Percentiles rank a stretch among this genome's conserved stretches.
phyloP scores from a whole-genome alignment of 768 basidiomycete species.

The Hygrophorus russula region DNA sequence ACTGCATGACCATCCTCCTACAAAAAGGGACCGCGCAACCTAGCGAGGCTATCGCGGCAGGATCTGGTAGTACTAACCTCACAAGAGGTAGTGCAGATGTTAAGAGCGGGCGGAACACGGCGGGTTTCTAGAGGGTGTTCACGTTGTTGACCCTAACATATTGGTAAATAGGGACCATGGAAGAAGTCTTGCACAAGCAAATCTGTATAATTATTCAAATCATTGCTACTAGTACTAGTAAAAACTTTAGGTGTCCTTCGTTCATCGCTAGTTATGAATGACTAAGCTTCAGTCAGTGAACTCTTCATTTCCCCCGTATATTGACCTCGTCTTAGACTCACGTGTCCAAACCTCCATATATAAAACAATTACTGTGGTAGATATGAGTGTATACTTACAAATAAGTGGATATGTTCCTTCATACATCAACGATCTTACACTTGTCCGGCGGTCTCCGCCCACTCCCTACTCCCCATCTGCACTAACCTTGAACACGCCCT shows the following conservation, averaged over 20 bases:
- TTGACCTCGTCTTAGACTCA: too few relatives aligned
- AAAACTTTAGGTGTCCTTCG: too few relatives aligned
- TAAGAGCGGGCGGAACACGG: constrained; percentile 28
- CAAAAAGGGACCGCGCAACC: constrained; percentile 50
- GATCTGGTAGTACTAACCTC: constrained; percentile 12
- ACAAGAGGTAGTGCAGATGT: constrained; percentile 21
- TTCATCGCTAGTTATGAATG: too few relatives aligned
- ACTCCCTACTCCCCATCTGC: constrained; percentile 86
- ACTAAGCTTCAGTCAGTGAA: too few relatives aligned
- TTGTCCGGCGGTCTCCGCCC: constrained; percentile 46
- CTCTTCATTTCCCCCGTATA: too few relatives aligned
- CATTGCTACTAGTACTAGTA: too few relatives aligned
- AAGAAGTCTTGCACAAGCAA: not conserved
- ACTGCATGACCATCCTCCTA: constrained; percentile 50
- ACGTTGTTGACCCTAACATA: too few relatives aligned
- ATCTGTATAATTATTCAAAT: constrained; percentile 1
- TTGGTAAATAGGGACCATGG: too few relatives aligned
- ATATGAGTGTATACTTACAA: not conserved
- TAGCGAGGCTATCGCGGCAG: constrained; percentile 30
- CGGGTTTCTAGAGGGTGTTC: constrained; percentile 21
- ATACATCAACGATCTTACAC: not conserved
- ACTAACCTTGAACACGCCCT: constrained; percentile 82
- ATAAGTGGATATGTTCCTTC: not conserved
- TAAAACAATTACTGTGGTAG: not conserved
- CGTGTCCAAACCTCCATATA: too few relatives aligned